Evolutionary conservation across 1,139 yeast species (phyloP).

Genomic region (Eremothecium gossypii): DNA sequence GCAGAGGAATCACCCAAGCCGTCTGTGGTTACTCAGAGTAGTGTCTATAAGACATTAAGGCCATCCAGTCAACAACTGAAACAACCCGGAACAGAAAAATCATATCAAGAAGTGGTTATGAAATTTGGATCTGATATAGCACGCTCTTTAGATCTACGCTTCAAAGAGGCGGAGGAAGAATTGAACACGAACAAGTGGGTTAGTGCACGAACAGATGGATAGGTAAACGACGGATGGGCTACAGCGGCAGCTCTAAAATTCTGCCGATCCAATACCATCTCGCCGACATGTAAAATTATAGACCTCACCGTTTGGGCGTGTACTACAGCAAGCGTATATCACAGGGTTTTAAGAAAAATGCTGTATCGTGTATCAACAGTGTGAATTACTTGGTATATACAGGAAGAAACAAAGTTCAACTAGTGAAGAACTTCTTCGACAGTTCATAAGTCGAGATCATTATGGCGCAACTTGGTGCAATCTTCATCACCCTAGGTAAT

Average conservation of each 20-base stretch:
- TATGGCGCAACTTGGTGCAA: conserved; percentile 96
- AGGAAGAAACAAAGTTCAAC: conserved; percentile 11
- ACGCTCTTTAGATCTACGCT: conserved; percentile 3
- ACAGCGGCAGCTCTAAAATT: no score
- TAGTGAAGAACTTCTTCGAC: conserved; percentile 55
- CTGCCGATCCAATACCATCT: no score
- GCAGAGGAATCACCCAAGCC: conserved; percentile 3
- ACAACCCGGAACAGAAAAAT: conserved; percentile 1
- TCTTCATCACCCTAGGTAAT: conserved; percentile 75
- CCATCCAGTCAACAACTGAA: conserved; percentile 2
- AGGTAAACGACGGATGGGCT: no score
- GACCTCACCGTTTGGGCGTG: no score
- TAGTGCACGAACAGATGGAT: not conserved
- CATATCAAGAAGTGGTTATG: conserved; percentile 6
- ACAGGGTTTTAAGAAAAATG: not conserved
- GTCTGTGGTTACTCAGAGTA: conserved; percentile 1
- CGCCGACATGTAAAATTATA: no score
- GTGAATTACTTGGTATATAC: not conserved
- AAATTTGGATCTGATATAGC: conserved; percentile 7
- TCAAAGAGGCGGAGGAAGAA: conserved; percentile 11
- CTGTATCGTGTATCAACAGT: not conserved
- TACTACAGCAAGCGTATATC: no score
- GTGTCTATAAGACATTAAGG: conserved; percentile 1
- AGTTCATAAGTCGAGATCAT: conserved; percentile 95
- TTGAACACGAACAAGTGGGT: conserved; percentile 11